These are phyloP conservation scores for Aspergillus flavus DNA, from an alignment of 2,329 filamentous ascomycete species.

Conservation along the genomic window DNA sequence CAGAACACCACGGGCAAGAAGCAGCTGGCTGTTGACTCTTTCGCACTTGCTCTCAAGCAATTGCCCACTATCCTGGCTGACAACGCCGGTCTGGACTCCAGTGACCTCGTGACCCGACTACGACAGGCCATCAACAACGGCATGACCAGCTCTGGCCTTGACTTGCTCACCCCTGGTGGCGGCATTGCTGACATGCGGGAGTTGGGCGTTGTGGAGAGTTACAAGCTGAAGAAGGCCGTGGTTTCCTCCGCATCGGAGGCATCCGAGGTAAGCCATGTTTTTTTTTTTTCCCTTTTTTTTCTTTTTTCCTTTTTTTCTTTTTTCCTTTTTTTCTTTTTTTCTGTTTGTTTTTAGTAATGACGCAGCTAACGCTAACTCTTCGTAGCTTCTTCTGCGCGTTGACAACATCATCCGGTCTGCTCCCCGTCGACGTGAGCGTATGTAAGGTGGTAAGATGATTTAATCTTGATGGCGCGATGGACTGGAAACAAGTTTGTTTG, in stretches of 20 bases:
- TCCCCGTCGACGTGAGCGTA: conserved; percentile 77
- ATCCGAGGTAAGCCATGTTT: conserved; percentile 69
- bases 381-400: conserved; percentile 81
- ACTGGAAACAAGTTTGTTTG: conserved; percentile 2
- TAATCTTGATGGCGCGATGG: conserved; percentile 3
- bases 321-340: too few species aligned
- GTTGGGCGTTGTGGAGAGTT: conserved; percentile 92
- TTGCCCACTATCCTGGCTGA: conserved; percentile 95
- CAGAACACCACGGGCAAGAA: conserved; percentile 97
- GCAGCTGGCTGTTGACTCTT: conserved; percentile 87
- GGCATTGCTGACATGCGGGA: conserved; percentile 96
- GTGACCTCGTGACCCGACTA: conserved; percentile 86
- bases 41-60: conserved; percentile 86
- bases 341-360: background rate
- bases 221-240: conserved; percentile 98
- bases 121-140: conserved; percentile 95
- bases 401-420: conserved; percentile 98
- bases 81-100: conserved; percentile 94
- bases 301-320: too few species aligned
- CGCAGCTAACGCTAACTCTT: conserved; percentile 19
- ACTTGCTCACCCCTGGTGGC: conserved; percentile 84
- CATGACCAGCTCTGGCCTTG: conserved; percentile 87
- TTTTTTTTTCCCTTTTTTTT: too few species aligned
- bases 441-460: conserved; percentile 49
- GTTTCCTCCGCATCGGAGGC: conserved; percentile 95